Evolutionary conservation across 225 moss, liverwort and hornwort genomes (phyloP).

Genomic region (Pseudisothecium myosuroides): DNA sequence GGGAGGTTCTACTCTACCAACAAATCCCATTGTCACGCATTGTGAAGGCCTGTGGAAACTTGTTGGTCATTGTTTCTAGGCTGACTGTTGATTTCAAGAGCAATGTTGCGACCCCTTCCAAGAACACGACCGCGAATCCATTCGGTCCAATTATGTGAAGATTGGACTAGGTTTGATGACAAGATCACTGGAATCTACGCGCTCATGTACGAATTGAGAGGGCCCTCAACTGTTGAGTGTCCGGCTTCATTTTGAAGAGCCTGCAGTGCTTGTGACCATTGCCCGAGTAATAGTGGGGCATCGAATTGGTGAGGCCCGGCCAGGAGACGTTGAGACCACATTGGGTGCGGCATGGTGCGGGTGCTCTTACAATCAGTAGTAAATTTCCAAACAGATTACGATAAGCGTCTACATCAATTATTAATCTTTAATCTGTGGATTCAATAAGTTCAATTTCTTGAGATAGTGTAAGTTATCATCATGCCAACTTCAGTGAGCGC

Average conservation of each 20-base stretch:
- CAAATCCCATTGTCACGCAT: rapidly evolving
- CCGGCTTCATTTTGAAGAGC: no score
- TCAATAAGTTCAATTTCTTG: neutral
- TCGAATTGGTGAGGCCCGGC: no score
- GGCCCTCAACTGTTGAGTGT: no score
- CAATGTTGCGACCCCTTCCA: rapidly evolving
- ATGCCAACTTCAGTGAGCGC: neutral
- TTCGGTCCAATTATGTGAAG: neutral
- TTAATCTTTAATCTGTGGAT: neutral
- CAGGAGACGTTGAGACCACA: no score
- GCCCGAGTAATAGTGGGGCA: no score
- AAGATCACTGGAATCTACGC: no score
- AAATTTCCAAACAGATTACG: neutral
- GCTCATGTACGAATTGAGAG: no score
- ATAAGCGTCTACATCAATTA: neutral
- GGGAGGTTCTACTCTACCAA: no score
- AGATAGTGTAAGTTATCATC: neutral
- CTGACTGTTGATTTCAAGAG: rapidly evolving
- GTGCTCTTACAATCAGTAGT: neutral
- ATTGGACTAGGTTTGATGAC: neutral
- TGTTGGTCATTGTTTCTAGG: rapidly evolving
- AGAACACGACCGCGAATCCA: neutral
- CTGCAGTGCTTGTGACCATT: no score
- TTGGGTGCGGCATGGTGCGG: no score
- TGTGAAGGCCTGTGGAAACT: neutral